A percentile compares a stretch with the other conserved stretches of the same genome.
phyloP scores from a whole-genome alignment of 257 asterid species.

The Gentiana macrophylla region DNA sequence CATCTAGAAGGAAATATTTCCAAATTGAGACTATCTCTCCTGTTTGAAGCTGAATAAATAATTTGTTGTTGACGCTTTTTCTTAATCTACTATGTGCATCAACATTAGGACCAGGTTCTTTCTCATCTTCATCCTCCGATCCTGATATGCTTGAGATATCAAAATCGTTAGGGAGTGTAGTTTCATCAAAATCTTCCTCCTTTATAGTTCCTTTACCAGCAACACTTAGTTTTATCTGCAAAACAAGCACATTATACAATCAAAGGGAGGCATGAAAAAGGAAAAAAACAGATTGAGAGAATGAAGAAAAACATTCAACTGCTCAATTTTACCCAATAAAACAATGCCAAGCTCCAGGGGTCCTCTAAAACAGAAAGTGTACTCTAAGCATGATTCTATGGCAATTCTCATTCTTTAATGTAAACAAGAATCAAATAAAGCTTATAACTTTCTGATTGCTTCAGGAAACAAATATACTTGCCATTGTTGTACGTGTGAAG shows the following conservation, averaged over 20 bases:
- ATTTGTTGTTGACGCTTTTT: constrained; percentile 39
- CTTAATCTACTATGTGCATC: constrained; percentile 27
- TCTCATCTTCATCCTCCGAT: constrained; percentile 81
- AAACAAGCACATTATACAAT: neutral
- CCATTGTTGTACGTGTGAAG: too few species aligned
- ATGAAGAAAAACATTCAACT: neutral
- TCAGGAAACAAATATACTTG: too few species aligned
- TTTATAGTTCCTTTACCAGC: constrained; percentile 66
- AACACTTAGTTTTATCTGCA: constrained; percentile 78
- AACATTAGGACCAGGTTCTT: constrained; percentile 18
- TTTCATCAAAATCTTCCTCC: constrained; percentile 86
- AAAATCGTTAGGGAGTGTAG: constrained; percentile 49
- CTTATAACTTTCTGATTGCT: too few species aligned
- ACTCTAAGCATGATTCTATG: neutral
- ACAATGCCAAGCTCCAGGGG: neutral
- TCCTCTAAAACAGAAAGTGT: neutral
- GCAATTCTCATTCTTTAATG: neutral
- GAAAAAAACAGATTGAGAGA: neutral
- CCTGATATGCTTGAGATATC: constrained; percentile 95
- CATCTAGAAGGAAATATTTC: constrained; percentile 64
- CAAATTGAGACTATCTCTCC: constrained; percentile 70
- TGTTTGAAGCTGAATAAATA: constrained; percentile 47
- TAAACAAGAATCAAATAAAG: too few species aligned
- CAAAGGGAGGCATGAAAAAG: neutral
- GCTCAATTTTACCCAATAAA: neutral